Conservation (phyloP, 331 rosid genomes). For the Erythrophleum ivorense region DNA sequence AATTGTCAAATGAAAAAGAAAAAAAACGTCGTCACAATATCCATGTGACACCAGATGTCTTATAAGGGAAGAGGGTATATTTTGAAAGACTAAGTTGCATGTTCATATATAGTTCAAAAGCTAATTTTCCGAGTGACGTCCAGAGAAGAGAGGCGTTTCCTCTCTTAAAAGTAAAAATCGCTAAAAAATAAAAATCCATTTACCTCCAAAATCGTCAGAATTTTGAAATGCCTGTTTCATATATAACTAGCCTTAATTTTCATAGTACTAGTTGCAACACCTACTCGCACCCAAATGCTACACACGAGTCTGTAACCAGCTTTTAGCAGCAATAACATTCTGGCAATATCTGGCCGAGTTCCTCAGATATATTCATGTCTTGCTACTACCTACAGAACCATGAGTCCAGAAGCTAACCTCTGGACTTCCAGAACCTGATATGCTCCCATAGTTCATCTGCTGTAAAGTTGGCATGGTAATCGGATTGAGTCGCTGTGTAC, state of each 20-base stretch:
- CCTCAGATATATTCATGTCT: neutral
- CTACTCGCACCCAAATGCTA: slow-evolving; percentile 3
- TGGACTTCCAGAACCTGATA: slow-evolving; percentile 2
- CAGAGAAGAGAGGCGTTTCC: neutral
- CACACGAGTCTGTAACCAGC: neutral
- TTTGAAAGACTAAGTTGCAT: neutral
- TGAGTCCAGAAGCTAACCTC: slow-evolving; percentile 16
- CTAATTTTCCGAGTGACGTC: neutral
- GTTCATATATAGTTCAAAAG: neutral
- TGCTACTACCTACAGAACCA: slow-evolving; percentile 20
- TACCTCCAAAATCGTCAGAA: neutral
- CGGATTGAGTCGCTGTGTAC: slow-evolving; percentile 16
- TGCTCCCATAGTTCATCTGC: slow-evolving; percentile 22
- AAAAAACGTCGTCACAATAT: too few species aligned
- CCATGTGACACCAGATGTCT: too few species aligned
- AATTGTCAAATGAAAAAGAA: too few species aligned
- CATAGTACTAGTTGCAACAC: neutral
- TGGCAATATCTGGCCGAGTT: neutral
- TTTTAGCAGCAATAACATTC: slow-evolving; percentile 15
- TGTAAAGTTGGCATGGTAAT: neutral
- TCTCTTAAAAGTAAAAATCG: neutral
- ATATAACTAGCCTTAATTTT: neutral
- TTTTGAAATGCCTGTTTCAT: neutral
- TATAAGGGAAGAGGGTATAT: too few species aligned
- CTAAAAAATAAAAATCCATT: neutral